Evolutionary conservation across 805 yeast species (phyloP), one percentile per base, ranked within the genome.

Genomic region (Osmozyma mogii): DNA sequence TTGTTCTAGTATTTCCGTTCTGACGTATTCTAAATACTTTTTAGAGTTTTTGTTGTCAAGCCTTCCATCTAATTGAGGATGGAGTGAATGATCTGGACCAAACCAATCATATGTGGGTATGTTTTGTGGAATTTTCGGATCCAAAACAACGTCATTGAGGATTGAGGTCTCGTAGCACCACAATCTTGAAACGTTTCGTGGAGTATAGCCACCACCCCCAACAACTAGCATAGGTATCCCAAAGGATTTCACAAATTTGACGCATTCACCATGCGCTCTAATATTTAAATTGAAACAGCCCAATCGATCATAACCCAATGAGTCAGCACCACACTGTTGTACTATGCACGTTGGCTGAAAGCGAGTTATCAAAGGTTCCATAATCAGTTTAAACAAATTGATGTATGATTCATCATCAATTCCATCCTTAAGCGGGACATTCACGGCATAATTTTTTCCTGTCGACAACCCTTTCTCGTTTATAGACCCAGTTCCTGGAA

Each of bases 181-280:
- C 18, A 94, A 70, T 43, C 97, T 68, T 22, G 94, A 80, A 9
- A 89, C 98, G 50, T 89, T 89, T 47, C 96, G 70, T 51, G 95
- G 95, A 2, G 98, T 92, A 56, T 89, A 89, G 12, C 98, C 98
- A 36, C 98, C 98, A 30, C 98, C 98, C 14, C 98, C 98, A 9
- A 89, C 62, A 5, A 88, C 95, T 41, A 89, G 61, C 72, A 85
- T 74, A 7, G 97, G 97, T 21, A 88, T 58, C 10, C 94, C 94
- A 57, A 88, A 88, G 23, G 87, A 75, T 56, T 85, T 85, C 41
- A 88, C 78, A 52, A 70, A 89, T 47, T 78, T 80, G 17, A 89
- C 96, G 61, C 97, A 92, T 54, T 84, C 94, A 13, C 96, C 96
- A 50, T 89, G 96, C 3, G 95, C 97, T 35, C 75, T 71, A 61